Conservation (phyloP, 352 stramenopile genomes). For the Phytophthora sp. region DNA sequence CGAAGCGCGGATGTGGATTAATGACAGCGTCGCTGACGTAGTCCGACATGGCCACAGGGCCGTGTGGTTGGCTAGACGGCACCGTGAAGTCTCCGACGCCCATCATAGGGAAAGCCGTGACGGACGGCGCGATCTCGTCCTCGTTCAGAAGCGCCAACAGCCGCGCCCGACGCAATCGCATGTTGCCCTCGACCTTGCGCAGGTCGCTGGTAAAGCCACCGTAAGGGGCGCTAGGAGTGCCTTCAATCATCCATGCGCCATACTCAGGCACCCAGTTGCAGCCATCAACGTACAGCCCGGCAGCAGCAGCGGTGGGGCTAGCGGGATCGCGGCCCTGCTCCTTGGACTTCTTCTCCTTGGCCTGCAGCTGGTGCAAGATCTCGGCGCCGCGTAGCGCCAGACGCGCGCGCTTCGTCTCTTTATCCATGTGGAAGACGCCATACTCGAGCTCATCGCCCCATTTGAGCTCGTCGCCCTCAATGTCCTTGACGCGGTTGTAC, state of each 20-base stretch:
- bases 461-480: conserved; percentile 94
- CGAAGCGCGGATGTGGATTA: conserved; percentile 99
- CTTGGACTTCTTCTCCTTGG: conserved; percentile 82
- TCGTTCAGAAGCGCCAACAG: conserved; percentile 93
- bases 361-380: conserved; percentile 94
- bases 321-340: conserved; percentile 27
- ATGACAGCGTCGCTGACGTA: conserved; percentile 99
- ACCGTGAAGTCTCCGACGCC: conserved; percentile 94
- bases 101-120: conserved; percentile 97
- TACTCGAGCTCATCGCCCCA: conserved; percentile 99
- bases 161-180: conserved; percentile 95
- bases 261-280: conserved; percentile 99
- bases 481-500: conserved; percentile 96
- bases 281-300: conserved; percentile 72
- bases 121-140: conserved; percentile 97
- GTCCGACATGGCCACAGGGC: conserved; percentile 91
- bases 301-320: conserved; percentile 5
- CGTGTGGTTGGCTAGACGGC: conserved; percentile 61
- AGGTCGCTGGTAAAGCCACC: conserved; percentile 95
- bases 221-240: conserved; percentile 95
- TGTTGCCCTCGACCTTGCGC: conserved; percentile 97
- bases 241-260: conserved; percentile 99
- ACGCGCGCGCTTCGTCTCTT: conserved; percentile 81
- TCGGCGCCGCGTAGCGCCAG: conserved; percentile 94
- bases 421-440: conserved; percentile 96